Evolutionary conservation across 164 flowering plant genomes (phyloP), one percentile per base, ranked within the genome.

Genomic region (Macadamia integrifolia): DNA sequence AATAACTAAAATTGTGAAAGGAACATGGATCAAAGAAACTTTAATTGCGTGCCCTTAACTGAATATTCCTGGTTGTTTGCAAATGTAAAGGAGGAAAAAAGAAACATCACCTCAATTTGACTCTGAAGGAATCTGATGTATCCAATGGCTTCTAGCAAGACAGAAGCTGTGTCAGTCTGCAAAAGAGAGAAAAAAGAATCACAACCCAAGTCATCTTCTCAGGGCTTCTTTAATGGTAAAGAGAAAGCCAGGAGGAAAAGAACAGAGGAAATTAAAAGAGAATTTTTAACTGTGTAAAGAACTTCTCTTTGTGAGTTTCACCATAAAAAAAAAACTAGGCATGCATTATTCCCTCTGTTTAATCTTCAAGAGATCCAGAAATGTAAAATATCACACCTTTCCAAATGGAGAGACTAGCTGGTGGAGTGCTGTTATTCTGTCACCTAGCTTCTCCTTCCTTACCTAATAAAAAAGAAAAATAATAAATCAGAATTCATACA

Each of bases 131-230:
- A 90, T 92, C 91, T 87, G 74, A 92, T 90, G 81, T 90, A 92
- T 64, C 96, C 98, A 83, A 92, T 87, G 64, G 96, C 92, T 85
- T 92, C 98, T 84, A 87, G 80, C 88, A 92, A 79, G 81, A 92
- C 98, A 65, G 98, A 92, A 66, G 98, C 98, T 18, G 98, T 92
- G 89, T 92, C 98, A 83, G 98, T 92, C 98, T 92, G 92, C 91
- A 92, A 85, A 84, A 89, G 79, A 72, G 65, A 57, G 65, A 23
- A 70, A 64, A 66, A 65, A 46, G 66, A 46, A 32, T 31, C 69
- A 71, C 71, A 58, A 31, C 75, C 59, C 65, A 68, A 68, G 42
- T 62, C 44, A 58, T 70, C 60, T 70, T 70, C 23, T 23, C 17
- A 66, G 5, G 31, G 43, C 56, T 57, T 71, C 71, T 74, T 74